phyloP scores from a whole-genome alignment of 495 filamentous ascomycete species.

The Penicillium tannophilum region DNA sequence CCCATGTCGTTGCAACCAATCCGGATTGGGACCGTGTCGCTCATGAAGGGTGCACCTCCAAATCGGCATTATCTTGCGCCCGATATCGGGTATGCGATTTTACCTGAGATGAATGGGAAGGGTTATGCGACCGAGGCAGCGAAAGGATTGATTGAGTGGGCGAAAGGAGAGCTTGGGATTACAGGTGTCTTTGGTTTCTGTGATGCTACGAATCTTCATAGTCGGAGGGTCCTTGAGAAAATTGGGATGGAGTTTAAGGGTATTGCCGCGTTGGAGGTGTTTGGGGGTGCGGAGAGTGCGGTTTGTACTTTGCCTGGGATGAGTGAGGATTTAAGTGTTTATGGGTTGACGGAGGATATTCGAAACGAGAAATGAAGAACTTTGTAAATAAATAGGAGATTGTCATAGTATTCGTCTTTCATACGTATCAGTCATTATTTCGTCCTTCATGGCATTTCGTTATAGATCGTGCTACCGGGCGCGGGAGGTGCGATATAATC shows the following conservation, averaged over 20 bases:
- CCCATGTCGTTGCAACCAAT: conserved; percentile 3
- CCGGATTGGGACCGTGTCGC: conserved; percentile 31
- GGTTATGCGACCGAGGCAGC: conserved; percentile 44
- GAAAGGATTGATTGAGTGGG: conserved; percentile 31
- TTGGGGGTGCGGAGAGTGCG: conserved; percentile 25
- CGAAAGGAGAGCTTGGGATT: conserved; percentile 21
- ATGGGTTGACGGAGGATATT: conserved; percentile 19
- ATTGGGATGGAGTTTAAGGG: conserved; percentile 35
- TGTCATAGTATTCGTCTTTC: neutral
- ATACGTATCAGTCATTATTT: neutral
- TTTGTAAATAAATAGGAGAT: neutral
- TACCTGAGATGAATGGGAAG: conserved; percentile 34
- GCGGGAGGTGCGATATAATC: conserved; percentile 48
- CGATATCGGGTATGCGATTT: conserved; percentile 38
- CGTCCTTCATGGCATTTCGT: conserved; percentile 32
- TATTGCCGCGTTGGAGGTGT: conserved; percentile 25
- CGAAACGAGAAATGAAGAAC: neutral
- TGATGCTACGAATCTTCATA: conserved; percentile 23
- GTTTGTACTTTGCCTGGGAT: conserved; percentile 33
- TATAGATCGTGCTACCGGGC: conserved; percentile 36
- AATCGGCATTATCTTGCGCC: conserved; percentile 28
- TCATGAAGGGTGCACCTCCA: conserved; percentile 31
- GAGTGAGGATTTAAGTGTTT: conserved; percentile 31
- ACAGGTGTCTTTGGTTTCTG: conserved; percentile 27
- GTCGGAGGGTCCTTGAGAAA: conserved; percentile 34